A percentile compares a stretch with the other conserved stretches of the same genome.
phyloP scores from a whole-genome alignment of 352 stramenopile genomes.

The Phytophthora pseudosyringae region DNA sequence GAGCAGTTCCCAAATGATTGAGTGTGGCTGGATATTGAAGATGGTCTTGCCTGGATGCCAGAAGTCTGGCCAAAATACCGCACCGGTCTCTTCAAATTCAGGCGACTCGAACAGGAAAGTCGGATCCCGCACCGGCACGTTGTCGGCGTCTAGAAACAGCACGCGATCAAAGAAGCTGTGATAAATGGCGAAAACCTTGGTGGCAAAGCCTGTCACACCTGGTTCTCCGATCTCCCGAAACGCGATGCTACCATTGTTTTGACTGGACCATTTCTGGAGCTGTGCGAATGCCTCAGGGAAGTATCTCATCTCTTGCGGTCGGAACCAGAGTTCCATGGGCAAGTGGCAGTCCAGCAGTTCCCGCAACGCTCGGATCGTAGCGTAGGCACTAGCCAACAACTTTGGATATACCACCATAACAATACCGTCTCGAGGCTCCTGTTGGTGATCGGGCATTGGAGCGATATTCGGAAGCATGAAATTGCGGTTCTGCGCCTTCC shows the following conservation, averaged over 20 bases:
- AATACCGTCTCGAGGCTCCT: constrained; percentile 38
- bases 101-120: constrained; percentile 51
- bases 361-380: constrained; percentile 41
- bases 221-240: constrained; percentile 37
- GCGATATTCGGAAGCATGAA: constrained; percentile 27
- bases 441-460: background rate
- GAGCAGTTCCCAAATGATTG: constrained; percentile 60
- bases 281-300: constrained; percentile 21
- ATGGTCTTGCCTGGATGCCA: constrained; percentile 64
- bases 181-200: constrained; percentile 59
- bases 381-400: constrained; percentile 46
- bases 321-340: constrained; percentile 63
- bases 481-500: constrained; percentile 7
- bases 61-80: constrained; percentile 78
- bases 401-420: constrained; percentile 63
- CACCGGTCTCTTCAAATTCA: constrained; percentile 45
- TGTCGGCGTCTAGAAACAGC: constrained; percentile 67
- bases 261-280: constrained; percentile 33
- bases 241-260: constrained; percentile 28
- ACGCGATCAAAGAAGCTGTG: constrained; percentile 52
- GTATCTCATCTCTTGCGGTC: constrained; percentile 39
- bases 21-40: constrained; percentile 65
- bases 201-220: constrained; percentile 44
- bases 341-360: constrained; percentile 39
- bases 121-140: constrained; percentile 50